These are phyloP conservation scores for Ophiognomonia clavigignenti-juglandacearum DNA, from an alignment of 2,329 filamentous ascomycete genomes.

Conservation along the genomic window DNA sequence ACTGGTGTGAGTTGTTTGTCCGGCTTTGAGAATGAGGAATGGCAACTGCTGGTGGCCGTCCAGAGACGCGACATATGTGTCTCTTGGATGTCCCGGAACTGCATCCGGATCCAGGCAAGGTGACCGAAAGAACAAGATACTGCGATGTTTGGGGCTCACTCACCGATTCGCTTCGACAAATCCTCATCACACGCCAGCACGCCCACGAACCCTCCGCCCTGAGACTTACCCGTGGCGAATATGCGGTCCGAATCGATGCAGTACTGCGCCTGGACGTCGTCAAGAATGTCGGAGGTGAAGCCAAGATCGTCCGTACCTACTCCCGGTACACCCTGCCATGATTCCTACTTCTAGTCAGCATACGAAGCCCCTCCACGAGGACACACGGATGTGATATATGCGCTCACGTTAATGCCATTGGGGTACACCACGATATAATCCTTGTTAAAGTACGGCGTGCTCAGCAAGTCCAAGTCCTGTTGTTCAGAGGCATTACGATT, in stretches of 20 bases:
- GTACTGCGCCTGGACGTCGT: conserved; percentile 29
- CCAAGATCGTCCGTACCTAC: conserved; percentile 35
- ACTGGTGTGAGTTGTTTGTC: neutral
- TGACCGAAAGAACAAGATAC: neutral
- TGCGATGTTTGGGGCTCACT: conserved; percentile 10
- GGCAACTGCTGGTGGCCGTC: too few species aligned
- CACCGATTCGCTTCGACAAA: conserved; percentile 22
- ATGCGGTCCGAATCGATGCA: conserved; percentile 34
- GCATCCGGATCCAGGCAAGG: too few species aligned
- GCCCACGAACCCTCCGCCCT: conserved; percentile 40
- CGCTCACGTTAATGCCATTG: conserved; percentile 32
- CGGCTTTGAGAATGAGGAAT: neutral
- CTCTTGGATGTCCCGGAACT: neutral
- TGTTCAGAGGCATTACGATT: conserved; percentile 31
- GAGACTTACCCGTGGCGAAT: conserved; percentile 37
- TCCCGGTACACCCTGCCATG: conserved; percentile 35
- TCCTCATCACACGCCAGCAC: conserved; percentile 34
- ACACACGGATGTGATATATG: neutral
- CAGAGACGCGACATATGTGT: too few species aligned
- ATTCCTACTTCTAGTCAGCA: conserved; percentile 21
- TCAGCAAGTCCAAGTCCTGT: conserved; percentile 31
- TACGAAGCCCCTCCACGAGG: neutral
- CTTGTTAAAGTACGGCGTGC: conserved; percentile 29
- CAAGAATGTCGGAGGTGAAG: conserved; percentile 38
- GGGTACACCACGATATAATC: conserved; percentile 38